Percentiles rank a stretch among this genome's conserved stretches.
Conservation (phyloP, 352 stramenopile genomes). For the Aphanomyces astaci region DNA sequence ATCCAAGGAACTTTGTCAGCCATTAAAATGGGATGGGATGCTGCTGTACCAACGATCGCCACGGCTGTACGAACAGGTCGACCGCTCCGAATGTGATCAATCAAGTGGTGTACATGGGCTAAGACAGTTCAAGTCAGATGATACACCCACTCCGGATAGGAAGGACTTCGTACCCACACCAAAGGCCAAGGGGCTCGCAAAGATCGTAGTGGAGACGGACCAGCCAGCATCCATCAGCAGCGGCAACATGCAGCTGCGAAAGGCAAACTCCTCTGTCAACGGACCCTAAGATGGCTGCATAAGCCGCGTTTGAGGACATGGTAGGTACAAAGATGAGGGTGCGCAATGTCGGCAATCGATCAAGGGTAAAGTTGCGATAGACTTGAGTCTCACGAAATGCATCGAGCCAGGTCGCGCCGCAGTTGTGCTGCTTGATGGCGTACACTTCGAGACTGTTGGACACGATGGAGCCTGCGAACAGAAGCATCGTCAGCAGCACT, state of each 20-base stretch:
- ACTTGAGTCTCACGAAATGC: conserved; percentile 78
- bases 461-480: conserved; percentile 73
- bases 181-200: conserved; percentile 90
- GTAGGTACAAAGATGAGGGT: conserved; percentile 78
- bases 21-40: not conserved
- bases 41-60: conserved; percentile 72
- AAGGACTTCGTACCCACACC: conserved; percentile 87
- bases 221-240: conserved; percentile 79
- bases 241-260: conserved; percentile 90
- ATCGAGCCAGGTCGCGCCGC: conserved; percentile 51
- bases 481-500: conserved; percentile 55
- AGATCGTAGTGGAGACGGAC: conserved; percentile 71
- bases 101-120: conserved; percentile 53
- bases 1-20: not conserved
- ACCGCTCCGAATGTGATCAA: conserved; percentile 69
- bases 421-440: conserved; percentile 68
- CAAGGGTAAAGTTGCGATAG: conserved; percentile 64
- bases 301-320: too few relatives aligned
- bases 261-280: conserved; percentile 93
- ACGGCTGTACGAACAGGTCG: conserved; percentile 57
- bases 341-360: conserved; percentile 65
- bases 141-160: too few relatives aligned
- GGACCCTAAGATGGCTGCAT: too few relatives aligned
- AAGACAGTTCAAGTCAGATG: too few relatives aligned
- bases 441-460: conserved; percentile 48